phyloP scores from a whole-genome alignment of 106 monocot species.

The Dioscorea alata region DNA sequence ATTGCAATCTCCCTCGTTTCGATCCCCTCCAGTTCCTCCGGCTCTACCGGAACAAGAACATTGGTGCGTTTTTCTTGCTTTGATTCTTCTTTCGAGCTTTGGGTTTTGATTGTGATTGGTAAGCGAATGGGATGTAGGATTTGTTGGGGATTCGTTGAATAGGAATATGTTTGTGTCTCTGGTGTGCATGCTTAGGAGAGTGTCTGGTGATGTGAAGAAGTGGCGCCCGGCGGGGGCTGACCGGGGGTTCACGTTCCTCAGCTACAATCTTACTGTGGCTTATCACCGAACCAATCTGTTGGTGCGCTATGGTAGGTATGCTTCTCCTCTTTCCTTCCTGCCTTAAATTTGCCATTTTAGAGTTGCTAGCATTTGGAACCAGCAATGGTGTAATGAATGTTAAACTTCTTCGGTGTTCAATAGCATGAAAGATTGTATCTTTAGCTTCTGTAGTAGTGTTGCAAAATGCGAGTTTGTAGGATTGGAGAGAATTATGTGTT shows the following conservation, averaged over 20 bases:
- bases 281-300: conserved; percentile 92
- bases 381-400: no score
- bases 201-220: conserved; percentile 57
- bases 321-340: not conserved
- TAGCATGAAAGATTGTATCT: no score
- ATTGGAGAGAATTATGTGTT: not conserved
- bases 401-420: no score
- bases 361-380: no score
- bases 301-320: conserved; percentile 97
- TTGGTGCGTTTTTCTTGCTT: conserved; percentile 30
- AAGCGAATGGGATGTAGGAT: conserved; percentile 39
- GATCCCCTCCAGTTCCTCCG: conserved; percentile 57
- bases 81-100: not conserved
- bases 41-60: conserved; percentile 58
- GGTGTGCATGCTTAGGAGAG: conserved; percentile 63
- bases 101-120: not conserved
- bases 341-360: no score
- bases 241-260: conserved; percentile 78
- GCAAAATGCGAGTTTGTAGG: not conserved
- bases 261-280: conserved; percentile 77
- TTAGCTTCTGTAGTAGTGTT: no score
- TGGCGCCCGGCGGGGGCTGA: conserved; percentile 84
- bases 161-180: conserved; percentile 95
- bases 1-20: conserved; percentile 53
- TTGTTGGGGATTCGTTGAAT: conserved; percentile 93